Evolutionary conservation across 805 yeast species (phyloP), one percentile per base, ranked within the genome.

Genomic region (Candida parachauliodes): DNA sequence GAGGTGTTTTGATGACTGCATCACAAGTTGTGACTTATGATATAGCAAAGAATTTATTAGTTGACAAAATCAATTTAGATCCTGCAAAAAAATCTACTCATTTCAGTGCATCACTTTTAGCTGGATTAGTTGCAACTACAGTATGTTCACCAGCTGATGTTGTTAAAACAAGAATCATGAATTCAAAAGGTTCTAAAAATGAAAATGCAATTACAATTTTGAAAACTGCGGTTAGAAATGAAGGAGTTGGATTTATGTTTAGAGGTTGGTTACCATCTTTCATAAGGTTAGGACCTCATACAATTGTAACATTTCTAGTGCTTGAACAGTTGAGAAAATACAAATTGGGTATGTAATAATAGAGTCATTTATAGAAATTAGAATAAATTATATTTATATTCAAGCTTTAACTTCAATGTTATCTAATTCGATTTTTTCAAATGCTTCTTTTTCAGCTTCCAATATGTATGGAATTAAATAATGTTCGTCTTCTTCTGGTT

Each of bases 81-180:
- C 77, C 85, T 28, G 60, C 72, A 14, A 72, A 79, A 37, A 76
- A 78, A 46, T 50, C 79, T 0, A 86, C 95, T 2, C 95, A 87
- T 58, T 86, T 87, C 52, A 56, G 79, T 23, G 86, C 95, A 0
- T 81, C 91, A 3, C 65, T 87, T 43, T 52, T 83, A 45, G 95
- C 96, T 1, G 95, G 95, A 12, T 63, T 87, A 24, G 87, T 87
- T 4, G 96, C 96, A 5, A 87, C 96, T 0, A 88, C 96, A 0
- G 83, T 87, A 14, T 88, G 95, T 57, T 85, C 95, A 1, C 96
- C 96, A 1, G 95, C 89, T 8, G 96, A 87, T 59, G 96, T 87
- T 3, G 80, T 87, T 34, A 88, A 88, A 59, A 88, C 96, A 2
- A 70, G 94, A 52, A 83, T 87, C 41, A 87, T 87, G 96, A 82